Base-by-base conservation (phyloP, 208 protist genomes). In the Wallacemonas sp. region DNA sequence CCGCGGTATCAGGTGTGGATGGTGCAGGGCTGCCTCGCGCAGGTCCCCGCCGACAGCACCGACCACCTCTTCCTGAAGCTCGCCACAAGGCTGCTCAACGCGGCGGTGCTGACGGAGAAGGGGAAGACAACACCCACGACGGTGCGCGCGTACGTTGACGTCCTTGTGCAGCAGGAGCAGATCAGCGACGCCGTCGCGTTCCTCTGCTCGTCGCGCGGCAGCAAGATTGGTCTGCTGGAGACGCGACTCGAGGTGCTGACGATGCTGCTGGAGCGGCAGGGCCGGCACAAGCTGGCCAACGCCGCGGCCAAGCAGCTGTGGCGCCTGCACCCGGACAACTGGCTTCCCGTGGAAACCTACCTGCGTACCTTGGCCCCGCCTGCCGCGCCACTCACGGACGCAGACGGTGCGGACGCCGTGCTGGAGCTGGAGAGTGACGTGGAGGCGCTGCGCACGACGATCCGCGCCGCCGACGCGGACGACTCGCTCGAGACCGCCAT, bases 1-100 rank as follows among this genome's bases (percentile, higher is more conserved):
- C 70, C 77, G 26, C 78, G 81, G 30, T 89, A 96, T 69, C 87
- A 89, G 43, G 78, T 91, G 55, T 96, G 90, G 87, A 71, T 83
- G 43, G 83, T 96, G 58, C 84, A 94, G 78, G 82, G 83, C 21
- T 87, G 78, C 61, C 74, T 93, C 30, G 84, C 74, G 6, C 90
- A 91, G 68, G 85, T 94, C 47, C 87, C 87, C n/a, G 55, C 56
- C 2, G 83, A 80, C 60, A 78, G 70, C 62, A 80, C 52, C 23
- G 84, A 92, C 60, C 74, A 92, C 74, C 61, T 92, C 52, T 58
- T 87, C 38, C 72, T 96, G 41, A 90, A 83, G 70, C 57, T 96
- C 16, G 73, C 85, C 30, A 83, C 87, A 19, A 85, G 81, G 55
- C 62, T 96, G 52, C 70, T 96, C 23, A 74, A 88, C 23, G 64